phyloP scores from a whole-genome alignment of 1,284 basidiomycete species.

The Austroboletus novae-zelandiae region DNA sequence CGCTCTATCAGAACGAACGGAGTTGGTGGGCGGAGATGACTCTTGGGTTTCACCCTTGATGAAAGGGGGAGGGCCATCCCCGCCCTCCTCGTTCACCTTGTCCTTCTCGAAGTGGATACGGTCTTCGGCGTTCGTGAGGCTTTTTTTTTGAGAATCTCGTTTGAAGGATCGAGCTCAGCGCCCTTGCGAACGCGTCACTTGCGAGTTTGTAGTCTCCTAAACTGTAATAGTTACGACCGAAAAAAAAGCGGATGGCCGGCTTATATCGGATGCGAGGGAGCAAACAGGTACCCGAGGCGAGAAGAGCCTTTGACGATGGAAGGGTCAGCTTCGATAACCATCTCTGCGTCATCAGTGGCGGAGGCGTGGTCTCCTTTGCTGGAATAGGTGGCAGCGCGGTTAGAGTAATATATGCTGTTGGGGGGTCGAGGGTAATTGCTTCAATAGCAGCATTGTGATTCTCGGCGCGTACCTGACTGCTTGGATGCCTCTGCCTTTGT shows the following conservation, averaged over 20 bases:
- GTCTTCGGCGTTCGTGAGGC: constrained; percentile 79
- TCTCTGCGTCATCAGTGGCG: constrained; percentile 87
- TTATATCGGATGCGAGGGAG: constrained; percentile 2
- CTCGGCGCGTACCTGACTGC: constrained; percentile 74
- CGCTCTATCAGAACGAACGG: constrained; percentile 34
- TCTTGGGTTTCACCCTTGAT: constrained; percentile 19
- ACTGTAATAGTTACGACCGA: constrained; percentile 91
- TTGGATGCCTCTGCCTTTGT: constrained; percentile 80
- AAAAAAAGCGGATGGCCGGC: constrained; percentile 13
- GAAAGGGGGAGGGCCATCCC: constrained; percentile 27
- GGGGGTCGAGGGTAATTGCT: constrained; percentile 72
- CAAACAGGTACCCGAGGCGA: constrained; percentile 69
- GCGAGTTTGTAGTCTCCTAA: constrained; percentile 80
- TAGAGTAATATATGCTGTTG: constrained; percentile 90
- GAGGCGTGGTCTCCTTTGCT: constrained; percentile 84
- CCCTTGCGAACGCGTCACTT: constrained; percentile 86
- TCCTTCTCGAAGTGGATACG: constrained; percentile 42
- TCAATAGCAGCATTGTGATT: constrained; percentile 82
- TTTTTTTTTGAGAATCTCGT: constrained; percentile 80
- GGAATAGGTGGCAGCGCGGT: constrained; percentile 93
- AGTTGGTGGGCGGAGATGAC: constrained; percentile 28
- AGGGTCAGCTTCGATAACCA: constrained; percentile 84
- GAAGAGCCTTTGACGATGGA: constrained; percentile 94
- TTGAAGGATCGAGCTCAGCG: constrained; percentile 82
- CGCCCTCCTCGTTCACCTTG: constrained; percentile 21